Evolutionary conservation across 2,329 filamentous ascomycete genomes (phyloP).

Genomic region (Talaromyces sp.): DNA sequence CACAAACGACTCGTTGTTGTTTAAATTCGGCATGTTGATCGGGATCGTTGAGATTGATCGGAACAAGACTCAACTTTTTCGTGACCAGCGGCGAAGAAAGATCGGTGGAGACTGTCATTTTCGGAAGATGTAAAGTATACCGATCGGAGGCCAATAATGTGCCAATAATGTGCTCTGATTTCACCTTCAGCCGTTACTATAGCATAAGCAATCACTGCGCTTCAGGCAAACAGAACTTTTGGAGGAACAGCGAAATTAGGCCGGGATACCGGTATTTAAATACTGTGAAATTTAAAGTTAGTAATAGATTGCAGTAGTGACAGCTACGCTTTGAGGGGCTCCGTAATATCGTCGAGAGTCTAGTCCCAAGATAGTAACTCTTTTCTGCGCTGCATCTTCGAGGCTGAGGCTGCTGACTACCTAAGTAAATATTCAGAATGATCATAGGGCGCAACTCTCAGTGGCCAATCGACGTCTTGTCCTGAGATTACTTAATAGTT

Average conservation of each 20-base stretch:
- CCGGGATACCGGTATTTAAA: too few relatives aligned
- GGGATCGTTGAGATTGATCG: constrained; percentile 16
- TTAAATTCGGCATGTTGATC: constrained; percentile 22
- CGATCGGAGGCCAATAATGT: neutral
- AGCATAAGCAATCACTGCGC: neutral
- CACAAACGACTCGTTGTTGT: constrained; percentile 23
- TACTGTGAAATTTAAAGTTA: too few relatives aligned
- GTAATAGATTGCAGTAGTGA: too few relatives aligned
- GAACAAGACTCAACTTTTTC: constrained; percentile 5
- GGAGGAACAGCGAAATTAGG: too few relatives aligned
- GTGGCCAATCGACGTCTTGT: neutral
- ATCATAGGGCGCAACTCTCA: neutral
- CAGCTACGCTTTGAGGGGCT: too few relatives aligned
- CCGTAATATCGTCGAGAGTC: too few relatives aligned
- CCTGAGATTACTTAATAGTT: neutral
- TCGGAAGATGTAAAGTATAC: neutral
- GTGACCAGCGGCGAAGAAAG: neutral
- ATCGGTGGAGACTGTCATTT: neutral
- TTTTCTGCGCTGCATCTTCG: too few relatives aligned
- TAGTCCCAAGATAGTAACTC: too few relatives aligned
- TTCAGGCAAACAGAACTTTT: too few relatives aligned
- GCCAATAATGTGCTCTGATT: neutral
- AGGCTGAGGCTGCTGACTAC: too few relatives aligned
- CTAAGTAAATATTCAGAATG: too few relatives aligned
- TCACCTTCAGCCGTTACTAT: neutral